A percentile compares a stretch with the other conserved stretches of the same genome.
phyloP scores from a whole-genome alignment of 73 alveolate genomes.

The Paramecium sexaurelia region DNA sequence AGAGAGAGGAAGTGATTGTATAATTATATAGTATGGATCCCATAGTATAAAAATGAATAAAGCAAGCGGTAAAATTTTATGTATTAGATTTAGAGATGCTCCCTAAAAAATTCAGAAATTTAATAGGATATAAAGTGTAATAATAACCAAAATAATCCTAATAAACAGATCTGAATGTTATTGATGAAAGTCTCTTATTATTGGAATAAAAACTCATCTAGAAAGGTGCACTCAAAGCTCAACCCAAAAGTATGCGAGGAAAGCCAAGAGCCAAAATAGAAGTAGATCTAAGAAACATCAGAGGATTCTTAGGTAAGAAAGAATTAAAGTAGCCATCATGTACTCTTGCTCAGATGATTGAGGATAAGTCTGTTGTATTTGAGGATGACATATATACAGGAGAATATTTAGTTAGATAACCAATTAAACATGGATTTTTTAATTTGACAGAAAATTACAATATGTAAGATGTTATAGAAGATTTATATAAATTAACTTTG shows the following conservation, averaged over 20 bases:
- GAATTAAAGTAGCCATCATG: constrained; percentile 20
- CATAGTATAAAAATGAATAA: constrained; percentile 57
- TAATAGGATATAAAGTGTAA: constrained; percentile 38
- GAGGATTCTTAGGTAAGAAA: constrained; percentile 26
- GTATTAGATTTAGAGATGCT: background rate
- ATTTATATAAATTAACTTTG: constrained; percentile 50
- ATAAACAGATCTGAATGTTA: constrained; percentile 1
- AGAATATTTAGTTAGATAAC: constrained; percentile 57
- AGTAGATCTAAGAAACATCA: constrained; percentile 50
- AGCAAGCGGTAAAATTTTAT: constrained; percentile 42
- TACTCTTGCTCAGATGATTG: background rate
- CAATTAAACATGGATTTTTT: constrained; percentile 67
- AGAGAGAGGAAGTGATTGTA: constrained; percentile 63
- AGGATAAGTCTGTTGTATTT: constrained; percentile 46
- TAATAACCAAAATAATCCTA: background rate
- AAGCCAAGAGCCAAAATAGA: constrained; percentile 64
- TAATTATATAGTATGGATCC: constrained; percentile 60
- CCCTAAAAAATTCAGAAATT: constrained; percentile 54
- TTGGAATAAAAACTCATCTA: constrained; percentile 58
- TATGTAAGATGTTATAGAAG: constrained; percentile 59
- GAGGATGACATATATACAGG: constrained; percentile 59
- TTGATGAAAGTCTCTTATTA: constrained; percentile 43
- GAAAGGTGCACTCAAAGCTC: constrained; percentile 20
- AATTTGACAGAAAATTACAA: constrained; percentile 35
- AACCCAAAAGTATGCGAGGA: constrained; percentile 64